Base-by-base conservation (phyloP, 1,284 basidiomycete genomes). In the Testicularia cyperi region DNA sequence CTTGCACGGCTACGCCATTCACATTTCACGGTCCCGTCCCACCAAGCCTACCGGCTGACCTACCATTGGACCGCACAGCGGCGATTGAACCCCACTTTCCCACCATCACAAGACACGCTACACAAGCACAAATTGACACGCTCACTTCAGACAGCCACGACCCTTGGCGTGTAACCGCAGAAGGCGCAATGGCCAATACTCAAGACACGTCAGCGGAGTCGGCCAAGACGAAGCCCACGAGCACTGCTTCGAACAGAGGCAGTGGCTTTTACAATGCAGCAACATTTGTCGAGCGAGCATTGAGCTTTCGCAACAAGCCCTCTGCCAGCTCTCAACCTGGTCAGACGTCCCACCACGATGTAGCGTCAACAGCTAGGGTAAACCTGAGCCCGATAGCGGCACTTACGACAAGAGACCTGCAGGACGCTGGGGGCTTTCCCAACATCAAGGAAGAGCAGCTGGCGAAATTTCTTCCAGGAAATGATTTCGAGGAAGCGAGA, bases 231-330 rank as follows among this genome's bases (percentile, higher is more conserved):
- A 5, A 38, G 23, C n/a, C 46, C 1, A 56, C 42, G 29, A 39
- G 54, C 28, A n/a, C n/a, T n/a, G n/a, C n/a, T n/a, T n/a, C n/a
- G n/a, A n/a, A n/a, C n/a, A n/a, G n/a, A n/a, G n/a, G n/a, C n/a
- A 22, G 33, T 15, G 57, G 57, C 32, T 61, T 61, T n/a, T 42
- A 61, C 21, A 49, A 61, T 37, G 57, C 57, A 21, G 57, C 57
- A 2, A 48, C 57, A 6, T 54, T 61, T 21, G 58, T 63, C 21
- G 58, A 63, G 21, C 40, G 58, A 2, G 58, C 53, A 2, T 48
- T 63, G 10, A 63, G 58, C 47, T 55, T 62, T 19, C 51, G 58
- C 16, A 26, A 35, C 33, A 44, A 41, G 15, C 10, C 52, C 20
- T 13, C 9, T 27, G 3, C 5, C 36, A 22, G 12, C 9, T 6